Conservation (phyloP, 1,139 yeast genomes). For the Debaryomycetaceae sp. region DNA sequence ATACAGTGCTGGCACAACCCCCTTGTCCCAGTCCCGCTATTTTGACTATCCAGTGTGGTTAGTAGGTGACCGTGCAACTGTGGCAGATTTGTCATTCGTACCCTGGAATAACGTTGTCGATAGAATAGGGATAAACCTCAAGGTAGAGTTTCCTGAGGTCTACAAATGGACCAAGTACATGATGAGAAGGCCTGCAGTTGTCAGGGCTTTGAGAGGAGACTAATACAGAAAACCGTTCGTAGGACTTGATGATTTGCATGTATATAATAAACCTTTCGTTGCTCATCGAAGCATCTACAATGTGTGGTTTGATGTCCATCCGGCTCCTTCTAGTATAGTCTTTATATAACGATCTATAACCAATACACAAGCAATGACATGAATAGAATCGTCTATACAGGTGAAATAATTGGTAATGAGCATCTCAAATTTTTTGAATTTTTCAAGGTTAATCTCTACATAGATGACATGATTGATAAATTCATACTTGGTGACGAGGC, state of each 20-base stretch:
- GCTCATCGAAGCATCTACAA: not conserved
- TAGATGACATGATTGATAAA: not conserved
- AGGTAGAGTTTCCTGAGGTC: constrained; percentile 89
- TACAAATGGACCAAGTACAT: constrained; percentile 92
- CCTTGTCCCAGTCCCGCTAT: constrained; percentile 78
- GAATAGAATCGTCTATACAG: not conserved
- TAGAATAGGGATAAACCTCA: constrained; percentile 83
- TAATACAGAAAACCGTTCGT: constrained; percentile 9
- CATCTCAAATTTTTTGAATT: not conserved
- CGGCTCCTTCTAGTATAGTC: not conserved
- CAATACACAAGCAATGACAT: not conserved
- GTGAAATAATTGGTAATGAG: not conserved
- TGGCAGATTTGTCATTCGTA: constrained; percentile 88
- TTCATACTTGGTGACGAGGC: constrained; percentile 30
- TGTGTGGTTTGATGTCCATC: not conserved
- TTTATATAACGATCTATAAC: not conserved
- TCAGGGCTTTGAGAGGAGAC: constrained; percentile 71
- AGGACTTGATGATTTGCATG: not conserved
- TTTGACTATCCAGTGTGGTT: constrained; percentile 95
- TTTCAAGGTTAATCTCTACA: not conserved
- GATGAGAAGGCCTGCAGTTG: constrained; percentile 87
- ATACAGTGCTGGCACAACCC: constrained; percentile 85
- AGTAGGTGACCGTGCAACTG: constrained; percentile 85
- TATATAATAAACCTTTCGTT: not conserved
- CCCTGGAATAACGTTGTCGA: constrained; percentile 98